Conservation (phyloP, 202 grass and related monocot genomes). For the Setaria italica region DNA sequence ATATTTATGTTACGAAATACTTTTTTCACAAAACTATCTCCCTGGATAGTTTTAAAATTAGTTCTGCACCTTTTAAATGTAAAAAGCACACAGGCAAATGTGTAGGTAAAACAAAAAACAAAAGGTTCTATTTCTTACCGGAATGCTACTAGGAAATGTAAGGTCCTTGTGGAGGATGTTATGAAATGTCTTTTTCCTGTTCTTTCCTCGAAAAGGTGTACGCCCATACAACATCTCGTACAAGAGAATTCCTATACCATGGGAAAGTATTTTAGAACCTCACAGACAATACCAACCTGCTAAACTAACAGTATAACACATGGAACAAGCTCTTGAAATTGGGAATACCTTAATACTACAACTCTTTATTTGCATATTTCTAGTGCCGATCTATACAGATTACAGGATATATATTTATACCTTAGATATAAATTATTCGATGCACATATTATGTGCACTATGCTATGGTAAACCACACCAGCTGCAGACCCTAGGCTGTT, state of each 20-base stretch:
- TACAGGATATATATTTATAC: conserved; percentile 15
- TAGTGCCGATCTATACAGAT: not conserved
- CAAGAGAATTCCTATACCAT: conserved; percentile 83
- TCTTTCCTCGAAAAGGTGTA: conserved; percentile 98
- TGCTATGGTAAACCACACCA: not conserved
- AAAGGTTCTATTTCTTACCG: conserved; percentile 57
- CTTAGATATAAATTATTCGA: not conserved
- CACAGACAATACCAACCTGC: conserved; percentile 20
- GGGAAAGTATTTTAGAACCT: conserved; percentile 31
- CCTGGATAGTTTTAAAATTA: conserved; percentile 6
- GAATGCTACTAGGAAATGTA: conserved; percentile 92
- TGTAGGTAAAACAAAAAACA: conserved; percentile 9
- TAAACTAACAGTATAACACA: conserved; percentile 28
- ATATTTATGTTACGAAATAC: not conserved
- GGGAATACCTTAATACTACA: not conserved
- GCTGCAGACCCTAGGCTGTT: not conserved
- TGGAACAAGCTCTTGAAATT: not conserved
- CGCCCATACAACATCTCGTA: conserved; percentile 99
- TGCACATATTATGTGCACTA: conserved; percentile 11
- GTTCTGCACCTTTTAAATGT: not conserved
- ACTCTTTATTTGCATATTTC: conserved; percentile 27
- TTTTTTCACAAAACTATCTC: not conserved
- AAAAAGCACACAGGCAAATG: not conserved
- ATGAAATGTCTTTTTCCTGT: conserved; percentile 90
- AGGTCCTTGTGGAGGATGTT: conserved; percentile 96